Base-by-base conservation (phyloP, 1,139 yeast genomes). In the Yamadazyma atlantica region DNA sequence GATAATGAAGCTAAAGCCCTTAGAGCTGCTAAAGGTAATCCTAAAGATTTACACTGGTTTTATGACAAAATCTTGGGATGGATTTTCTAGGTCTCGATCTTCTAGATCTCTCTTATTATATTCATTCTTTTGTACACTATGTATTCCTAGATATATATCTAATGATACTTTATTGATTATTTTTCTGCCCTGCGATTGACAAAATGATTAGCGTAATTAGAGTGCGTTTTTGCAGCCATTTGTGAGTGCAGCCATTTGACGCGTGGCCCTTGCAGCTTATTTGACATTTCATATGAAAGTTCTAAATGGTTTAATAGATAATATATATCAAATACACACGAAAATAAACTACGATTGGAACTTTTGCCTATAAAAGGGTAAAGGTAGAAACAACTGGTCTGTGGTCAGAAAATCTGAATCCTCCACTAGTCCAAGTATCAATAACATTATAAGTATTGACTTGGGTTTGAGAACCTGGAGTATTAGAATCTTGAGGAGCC, bases 31-130 rank as follows among this genome's bases (percentile, higher is more conserved):
- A 63, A 62, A 48, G 75, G 75, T 34, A 66, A 61, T 46, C 73
- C 66, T 28, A 65, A 48, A 42, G 64, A 68, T 49, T 49, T 53
- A 38, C 58, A 53, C 44, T 79, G 84, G 84, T 69, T 69, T 51
- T 80, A 80, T 50, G 80, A 80, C 24, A 77, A 64, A 43, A 64
- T 66, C 45, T 50, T 80, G 41, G 83, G 85, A 39, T 49, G 53
- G 53, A 48, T 49, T 25, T 49, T 49, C 40, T 49, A 23, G 26
- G 11, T n/a, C n/a, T n/a, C n/a, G n/a, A n/a, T n/a, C n/a, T n/a
- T n/a, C n/a, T n/a, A n/a, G n/a, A n/a, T n/a, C n/a, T n/a, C n/a
- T n/a, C n/a, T n/a, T n/a, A n/a, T n/a, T n/a, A n/a, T n/a, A 23
- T 23, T n/a, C 26, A 10, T 7, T 23, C 26, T 23, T 23, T 23